phyloP scores from a whole-genome alignment of 176 grass and related monocot species.

The Carex littledalei region DNA sequence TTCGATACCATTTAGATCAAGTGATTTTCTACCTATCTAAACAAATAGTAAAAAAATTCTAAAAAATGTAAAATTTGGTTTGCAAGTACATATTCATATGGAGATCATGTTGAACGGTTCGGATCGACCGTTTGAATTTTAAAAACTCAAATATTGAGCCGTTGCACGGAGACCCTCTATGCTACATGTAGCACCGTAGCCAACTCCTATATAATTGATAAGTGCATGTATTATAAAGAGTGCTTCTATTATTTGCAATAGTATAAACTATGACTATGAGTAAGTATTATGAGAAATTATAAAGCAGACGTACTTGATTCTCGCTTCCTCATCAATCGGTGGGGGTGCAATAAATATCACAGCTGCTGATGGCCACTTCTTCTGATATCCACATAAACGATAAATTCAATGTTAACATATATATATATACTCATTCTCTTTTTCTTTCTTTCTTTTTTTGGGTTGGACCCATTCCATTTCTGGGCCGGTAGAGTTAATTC shows the following conservation, averaged over 20 bases:
- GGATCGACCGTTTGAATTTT: too few species aligned
- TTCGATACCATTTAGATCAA: too few species aligned
- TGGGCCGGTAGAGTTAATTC: background rate
- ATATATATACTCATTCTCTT: background rate
- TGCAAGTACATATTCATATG: too few species aligned
- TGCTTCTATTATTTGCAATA: background rate
- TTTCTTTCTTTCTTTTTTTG: background rate
- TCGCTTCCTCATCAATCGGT: conserved; percentile 62
- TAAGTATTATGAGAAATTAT: background rate
- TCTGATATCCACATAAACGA: conserved; percentile 32
- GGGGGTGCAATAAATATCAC: conserved; percentile 84
- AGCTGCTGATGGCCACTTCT: conserved; percentile 45
- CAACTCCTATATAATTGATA: background rate
- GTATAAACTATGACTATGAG: background rate
- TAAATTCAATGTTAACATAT: background rate
- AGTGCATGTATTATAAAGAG: background rate
- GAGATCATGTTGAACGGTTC: too few species aligned
- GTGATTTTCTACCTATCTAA: too few species aligned
- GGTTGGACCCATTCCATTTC: background rate
- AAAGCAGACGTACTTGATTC: conserved; percentile 42
- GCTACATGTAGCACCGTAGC: too few species aligned
- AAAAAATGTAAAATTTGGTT: too few species aligned
- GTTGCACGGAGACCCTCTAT: too few species aligned
- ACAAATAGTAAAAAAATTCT: too few species aligned
- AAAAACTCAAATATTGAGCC: too few species aligned